Conservation (phyloP, 176 grass and related monocot species). For the Puccinellia tenuiflora region DNA sequence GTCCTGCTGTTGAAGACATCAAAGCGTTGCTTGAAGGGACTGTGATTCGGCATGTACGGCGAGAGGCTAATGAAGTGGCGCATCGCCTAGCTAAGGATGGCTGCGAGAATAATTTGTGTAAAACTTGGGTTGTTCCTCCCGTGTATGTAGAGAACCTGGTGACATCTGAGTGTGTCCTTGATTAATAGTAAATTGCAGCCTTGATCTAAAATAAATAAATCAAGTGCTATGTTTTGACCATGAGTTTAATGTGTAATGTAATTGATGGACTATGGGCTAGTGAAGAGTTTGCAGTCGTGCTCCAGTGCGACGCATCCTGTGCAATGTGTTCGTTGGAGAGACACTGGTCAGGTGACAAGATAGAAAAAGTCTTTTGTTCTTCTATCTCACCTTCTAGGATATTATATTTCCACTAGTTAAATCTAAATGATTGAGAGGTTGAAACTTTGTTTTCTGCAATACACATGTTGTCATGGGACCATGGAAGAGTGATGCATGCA, state of each 20-base stretch:
- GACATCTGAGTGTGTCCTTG: no score
- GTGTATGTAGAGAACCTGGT: no score
- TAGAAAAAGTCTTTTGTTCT: background rate
- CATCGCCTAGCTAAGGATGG: no score
- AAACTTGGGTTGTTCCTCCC: no score
- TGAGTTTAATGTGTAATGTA: background rate
- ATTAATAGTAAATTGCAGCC: no score
- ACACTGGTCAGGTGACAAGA: background rate
- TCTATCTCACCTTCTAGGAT: background rate
- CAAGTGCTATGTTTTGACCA: no score
- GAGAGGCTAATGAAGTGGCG: no score
- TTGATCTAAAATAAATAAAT: no score
- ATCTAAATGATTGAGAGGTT: background rate
- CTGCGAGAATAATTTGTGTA: no score
- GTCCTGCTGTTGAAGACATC: no score
- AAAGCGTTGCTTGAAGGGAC: no score
- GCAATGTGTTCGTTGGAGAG: background rate
- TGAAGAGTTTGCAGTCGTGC: background rate
- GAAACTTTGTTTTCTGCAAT: background rate
- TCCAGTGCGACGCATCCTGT: background rate
- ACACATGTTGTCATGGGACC: constrained; percentile 5
- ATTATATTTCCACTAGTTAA: background rate
- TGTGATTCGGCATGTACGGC: no score
- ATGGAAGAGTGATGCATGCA: background rate
- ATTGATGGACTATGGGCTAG: background rate